Evolutionary conservation across 306 rosid species (phyloP), one percentile per base, ranked within the genome.

Genomic region (Castanopsis chinensis): DNA sequence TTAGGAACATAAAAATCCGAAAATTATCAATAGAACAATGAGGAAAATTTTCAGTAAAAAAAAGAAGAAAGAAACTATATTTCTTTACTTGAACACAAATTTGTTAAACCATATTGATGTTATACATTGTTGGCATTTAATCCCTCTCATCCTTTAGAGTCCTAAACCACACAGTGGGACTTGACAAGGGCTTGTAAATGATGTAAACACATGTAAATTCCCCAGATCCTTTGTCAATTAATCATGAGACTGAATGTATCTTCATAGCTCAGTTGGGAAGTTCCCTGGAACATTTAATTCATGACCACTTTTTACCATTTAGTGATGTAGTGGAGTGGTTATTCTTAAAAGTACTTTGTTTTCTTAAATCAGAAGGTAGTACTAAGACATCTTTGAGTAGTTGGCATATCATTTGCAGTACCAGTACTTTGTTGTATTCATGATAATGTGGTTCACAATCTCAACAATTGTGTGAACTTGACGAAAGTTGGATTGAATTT

Each of bases 401-500:
- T 12, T 49, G 53, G 53, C 17, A 49, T 49, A 49, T 49, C 53
- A 49, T 25, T 23, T 59, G 8, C 15, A 19, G 28, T 17, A 37
- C 1, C 19, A 12, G 14, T 45, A 58, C 12, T 37, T 75, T 12
- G 37, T 6, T 69, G 13, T 25, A 13, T 25, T 8, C 60, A 58
- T 45, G 23, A 15, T 6, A 20, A 28, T 12, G 12, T 67, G 13
- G 19, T 49, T 25, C 68, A 17, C 60, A 21, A 55, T 74, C 18
- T 13, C 21, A 18, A 51, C 52, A 49, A 49, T 32, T 19, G 18
- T 25, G 61, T 35, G 69, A 23, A 14, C 19, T 76, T 88, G 87
- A 86, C 18, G 2, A 3, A 73, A 72, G 65, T 82, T 85, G 35
- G 57, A 80, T 84, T 58, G 11, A 69, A 71, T 79, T 78, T 35